These are phyloP conservation scores for Boletus sensibilis DNA, from an alignment of 768 basidiomycete species.

Conservation along the genomic window DNA sequence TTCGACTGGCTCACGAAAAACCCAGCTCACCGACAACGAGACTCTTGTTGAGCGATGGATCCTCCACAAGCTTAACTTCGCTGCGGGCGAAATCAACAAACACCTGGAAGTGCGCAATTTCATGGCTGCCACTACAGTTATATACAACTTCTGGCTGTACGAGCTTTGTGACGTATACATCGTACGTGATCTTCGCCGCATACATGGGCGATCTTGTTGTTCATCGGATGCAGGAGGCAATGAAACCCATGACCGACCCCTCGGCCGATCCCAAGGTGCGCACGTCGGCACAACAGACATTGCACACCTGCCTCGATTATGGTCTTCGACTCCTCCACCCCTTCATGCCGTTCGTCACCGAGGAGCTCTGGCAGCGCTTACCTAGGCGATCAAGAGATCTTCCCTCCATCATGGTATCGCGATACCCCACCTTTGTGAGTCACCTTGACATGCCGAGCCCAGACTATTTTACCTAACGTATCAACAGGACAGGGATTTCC, in stretches of 20 bases:
- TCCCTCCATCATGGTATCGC: constrained; percentile 86
- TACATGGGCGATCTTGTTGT: not conserved
- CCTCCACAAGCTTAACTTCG: constrained; percentile 86
- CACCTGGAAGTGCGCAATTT: constrained; percentile 82
- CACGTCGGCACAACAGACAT: constrained; percentile 88
- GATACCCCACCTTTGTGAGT: constrained; percentile 79
- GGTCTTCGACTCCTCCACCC: constrained; percentile 92
- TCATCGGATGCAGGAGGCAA: constrained; percentile 72
- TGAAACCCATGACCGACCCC: constrained; percentile 95
- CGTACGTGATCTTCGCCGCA: constrained; percentile 45
- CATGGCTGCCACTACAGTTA: constrained; percentile 82
- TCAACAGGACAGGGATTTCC: constrained; percentile 56
- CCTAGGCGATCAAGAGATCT: constrained; percentile 80
- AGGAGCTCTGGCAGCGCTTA: constrained; percentile 97
- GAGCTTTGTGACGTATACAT: constrained; percentile 99
- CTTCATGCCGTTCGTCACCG: constrained; percentile 99
- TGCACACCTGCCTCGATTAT: constrained; percentile 91
- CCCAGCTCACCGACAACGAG: constrained; percentile 83
- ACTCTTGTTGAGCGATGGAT: constrained; percentile 95
- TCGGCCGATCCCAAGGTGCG: constrained; percentile 59
- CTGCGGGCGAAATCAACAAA: constrained; percentile 73
- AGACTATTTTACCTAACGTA: not conserved
- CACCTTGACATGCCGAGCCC: not conserved
- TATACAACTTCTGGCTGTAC: constrained; percentile 96
- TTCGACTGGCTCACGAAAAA: constrained; percentile 7